These are phyloP conservation scores for Massarina eburnea DNA, from an alignment of 2,329 filamentous ascomycete species.

Conservation along the genomic window DNA sequence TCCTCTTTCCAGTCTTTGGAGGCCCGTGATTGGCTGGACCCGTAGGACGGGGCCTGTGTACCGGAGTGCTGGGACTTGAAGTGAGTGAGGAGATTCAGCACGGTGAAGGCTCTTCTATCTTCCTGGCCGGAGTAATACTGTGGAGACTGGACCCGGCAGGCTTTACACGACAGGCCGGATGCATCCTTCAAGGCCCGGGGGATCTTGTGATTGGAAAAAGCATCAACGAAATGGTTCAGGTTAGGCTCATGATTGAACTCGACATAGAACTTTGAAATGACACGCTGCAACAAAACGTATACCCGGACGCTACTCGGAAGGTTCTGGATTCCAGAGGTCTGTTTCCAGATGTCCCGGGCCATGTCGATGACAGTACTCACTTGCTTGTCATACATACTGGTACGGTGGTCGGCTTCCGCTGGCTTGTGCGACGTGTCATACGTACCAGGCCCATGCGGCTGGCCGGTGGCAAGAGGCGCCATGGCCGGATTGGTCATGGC, in stretches of 20 bases:
- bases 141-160: constrained; percentile 34
- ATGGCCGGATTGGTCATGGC: constrained; percentile 31
- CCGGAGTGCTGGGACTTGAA: constrained; percentile 59
- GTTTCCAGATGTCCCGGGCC: constrained; percentile 65
- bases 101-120: constrained; percentile 44
- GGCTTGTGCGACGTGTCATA: constrained; percentile 17
- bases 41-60: constrained; percentile 18
- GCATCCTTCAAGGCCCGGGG: constrained; percentile 49
- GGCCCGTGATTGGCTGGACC: constrained; percentile 22
- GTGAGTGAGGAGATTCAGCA: constrained; percentile 61
- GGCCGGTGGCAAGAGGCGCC: constrained; percentile 25
- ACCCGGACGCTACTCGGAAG: constrained; percentile 65
- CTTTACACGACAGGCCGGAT: constrained; percentile 48
- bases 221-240: constrained; percentile 57
- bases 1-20: constrained; percentile 59
- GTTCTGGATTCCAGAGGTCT: constrained; percentile 60
- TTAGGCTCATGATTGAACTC: constrained; percentile 60
- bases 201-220: constrained; percentile 44
- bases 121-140: constrained; percentile 34
- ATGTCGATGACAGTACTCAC: constrained; percentile 48
- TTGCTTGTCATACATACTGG: constrained; percentile 42
- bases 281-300: constrained; percentile 64
- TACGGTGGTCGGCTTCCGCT: constrained; percentile 32
- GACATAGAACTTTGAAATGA: constrained; percentile 59
- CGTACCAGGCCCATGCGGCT: constrained; percentile 19